phyloP scores from a whole-genome alignment of 2,329 filamentous ascomycete species.

The Amauroascus verrucosus region DNA sequence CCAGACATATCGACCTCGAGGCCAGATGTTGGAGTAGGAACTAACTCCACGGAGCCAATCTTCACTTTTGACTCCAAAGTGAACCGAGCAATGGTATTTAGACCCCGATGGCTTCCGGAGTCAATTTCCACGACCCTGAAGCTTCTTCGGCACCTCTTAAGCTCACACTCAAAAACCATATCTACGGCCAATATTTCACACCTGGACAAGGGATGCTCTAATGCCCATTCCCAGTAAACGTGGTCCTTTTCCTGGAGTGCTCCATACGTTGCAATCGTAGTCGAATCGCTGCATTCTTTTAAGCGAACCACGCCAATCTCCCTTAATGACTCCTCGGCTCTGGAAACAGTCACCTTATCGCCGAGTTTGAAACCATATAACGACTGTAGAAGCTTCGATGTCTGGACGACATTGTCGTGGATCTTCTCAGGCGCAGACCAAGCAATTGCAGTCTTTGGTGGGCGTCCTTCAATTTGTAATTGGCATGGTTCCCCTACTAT shows the following conservation, averaged over 20 bases:
- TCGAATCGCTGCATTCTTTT: constrained; percentile 44
- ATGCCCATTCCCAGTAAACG: constrained; percentile 40
- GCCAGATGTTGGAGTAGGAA: constrained; percentile 7
- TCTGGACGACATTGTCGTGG: constrained; percentile 57
- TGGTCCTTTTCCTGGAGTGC: constrained; percentile 29
- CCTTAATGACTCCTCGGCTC: constrained; percentile 41
- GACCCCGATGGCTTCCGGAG: constrained; percentile 32
- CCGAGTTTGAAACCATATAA: constrained; percentile 62
- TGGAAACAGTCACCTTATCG: constrained; percentile 55
- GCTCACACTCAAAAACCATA: constrained; percentile 56
- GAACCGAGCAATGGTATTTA: constrained; percentile 33
- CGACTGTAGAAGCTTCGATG: constrained; percentile 63
- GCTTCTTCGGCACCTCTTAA: constrained; percentile 47
- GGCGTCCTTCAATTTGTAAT: constrained; percentile 22
- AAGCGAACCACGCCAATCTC: constrained; percentile 51
- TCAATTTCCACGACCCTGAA: constrained; percentile 55
- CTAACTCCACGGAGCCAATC: constrained; percentile 22
- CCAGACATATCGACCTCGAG: constrained; percentile 35
- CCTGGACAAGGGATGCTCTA: constrained; percentile 38
- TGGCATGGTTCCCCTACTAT: constrained; percentile 49
- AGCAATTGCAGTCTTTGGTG: constrained; percentile 49
- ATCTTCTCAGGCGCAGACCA: constrained; percentile 54
- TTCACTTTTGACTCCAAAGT: constrained; percentile 26
- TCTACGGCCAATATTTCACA: constrained; percentile 61
- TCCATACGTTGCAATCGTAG: constrained; percentile 19